Base-by-base conservation (phyloP, 148 eudicot species). In the Talinum fruticosum region DNA sequence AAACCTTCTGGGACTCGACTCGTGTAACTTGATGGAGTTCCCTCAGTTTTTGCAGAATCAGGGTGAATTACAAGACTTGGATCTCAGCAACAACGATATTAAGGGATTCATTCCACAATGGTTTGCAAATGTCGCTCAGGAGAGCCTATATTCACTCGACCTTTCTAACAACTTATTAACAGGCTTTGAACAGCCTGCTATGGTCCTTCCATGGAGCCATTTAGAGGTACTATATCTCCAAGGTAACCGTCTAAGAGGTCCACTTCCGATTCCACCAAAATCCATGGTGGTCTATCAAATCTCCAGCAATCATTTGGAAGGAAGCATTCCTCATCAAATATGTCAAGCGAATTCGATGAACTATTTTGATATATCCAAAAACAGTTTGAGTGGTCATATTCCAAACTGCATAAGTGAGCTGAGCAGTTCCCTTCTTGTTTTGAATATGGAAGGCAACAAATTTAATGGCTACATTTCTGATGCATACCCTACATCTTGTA, bases 61-160 rank as follows among this genome's bases (percentile, higher is more conserved):
- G 6, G 72, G 35, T 69, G 45, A 69, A 38, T 30, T 70, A 21
- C 72, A 69, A 69, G 2, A 7, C 2, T 21, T 69, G 14, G 1
- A 47, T 4, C 75, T 86, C 70, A 8, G 76, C 12, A 10, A 57
- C 36, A 87, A 87, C 78, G 77, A 26, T 26, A 80, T 87, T 7
- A 49, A 83, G 26, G 88, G 88, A 14, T 16, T 24, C 36, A 70
- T 70, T 36, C 73, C 73, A 19, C 73, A 37, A 13, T 70, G 73
- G 73, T 24, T 70, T 41, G 73, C 37, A 51, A 38, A 70, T 70
- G 30, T 19, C 23, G 37, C 73, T 1, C n/a, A 34, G 24, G 49
- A 70, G 49, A 47, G 66, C 34, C 79, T 77, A 23, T 12, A 36
- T 10, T 18, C 14, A 6, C 69, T 67, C 14, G 28, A 53, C 19